phyloP scores from a whole-genome alignment of 2,329 filamentous ascomycete genomes.

The Neonectria coccinea region DNA sequence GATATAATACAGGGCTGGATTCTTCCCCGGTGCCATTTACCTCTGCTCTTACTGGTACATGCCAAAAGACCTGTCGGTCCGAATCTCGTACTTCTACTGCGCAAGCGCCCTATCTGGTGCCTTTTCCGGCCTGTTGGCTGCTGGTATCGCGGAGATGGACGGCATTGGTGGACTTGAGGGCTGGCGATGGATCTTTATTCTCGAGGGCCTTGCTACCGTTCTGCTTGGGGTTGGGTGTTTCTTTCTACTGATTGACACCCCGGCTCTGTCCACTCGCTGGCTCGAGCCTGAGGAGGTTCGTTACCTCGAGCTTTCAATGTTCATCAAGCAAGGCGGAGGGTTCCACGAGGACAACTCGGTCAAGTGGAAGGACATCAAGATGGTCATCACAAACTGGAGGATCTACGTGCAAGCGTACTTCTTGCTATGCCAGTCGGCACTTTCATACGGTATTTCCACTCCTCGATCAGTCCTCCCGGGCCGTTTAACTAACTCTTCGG shows the following conservation, averaged over 20 bases:
- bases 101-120: slow-evolving; percentile 80
- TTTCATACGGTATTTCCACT: slow-evolving; percentile 39
- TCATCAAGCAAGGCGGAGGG: slow-evolving; percentile 49
- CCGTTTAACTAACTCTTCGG: background rate
- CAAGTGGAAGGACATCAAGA: slow-evolving; percentile 42
- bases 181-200: slow-evolving; percentile 47
- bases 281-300: slow-evolving; percentile 45
- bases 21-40: slow-evolving; percentile 79
- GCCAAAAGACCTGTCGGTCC: slow-evolving; percentile 77
- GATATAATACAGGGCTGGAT: slow-evolving; percentile 60
- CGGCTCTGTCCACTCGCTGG: slow-evolving; percentile 51
- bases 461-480: rapidly evolving
- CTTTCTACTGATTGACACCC: slow-evolving; percentile 59
- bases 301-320: slow-evolving; percentile 44
- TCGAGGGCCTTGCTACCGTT: slow-evolving; percentile 50
- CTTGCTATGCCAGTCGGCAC: slow-evolving; percentile 44
- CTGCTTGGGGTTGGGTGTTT: slow-evolving; percentile 53
- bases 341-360: slow-evolving; percentile 38
- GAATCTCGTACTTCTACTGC: slow-evolving; percentile 82
- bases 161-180: slow-evolving; percentile 62
- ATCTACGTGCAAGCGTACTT: slow-evolving; percentile 47
- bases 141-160: slow-evolving; percentile 74
- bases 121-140: slow-evolving; percentile 76
- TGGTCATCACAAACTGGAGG: slow-evolving; percentile 48
- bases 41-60: slow-evolving; percentile 85